Percentiles rank a stretch among this genome's conserved stretches.
These are phyloP conservation scores for Pichia sp. DNA, from an alignment of 1,139 yeast genomes.

Conservation along the genomic window DNA sequence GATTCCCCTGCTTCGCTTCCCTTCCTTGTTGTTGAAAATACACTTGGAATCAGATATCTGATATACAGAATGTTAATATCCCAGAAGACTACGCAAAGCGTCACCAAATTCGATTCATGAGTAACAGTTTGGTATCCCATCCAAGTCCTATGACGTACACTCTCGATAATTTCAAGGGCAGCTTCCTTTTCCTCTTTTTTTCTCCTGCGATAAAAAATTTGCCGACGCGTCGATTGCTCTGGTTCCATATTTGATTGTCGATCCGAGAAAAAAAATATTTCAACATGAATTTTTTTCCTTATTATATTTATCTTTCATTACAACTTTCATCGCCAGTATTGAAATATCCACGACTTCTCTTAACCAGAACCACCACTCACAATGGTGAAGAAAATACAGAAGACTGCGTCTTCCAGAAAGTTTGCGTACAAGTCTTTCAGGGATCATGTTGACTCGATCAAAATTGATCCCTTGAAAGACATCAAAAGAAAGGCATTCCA, in stretches of 20 bases:
- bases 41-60: neutral
- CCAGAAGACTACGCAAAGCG: neutral
- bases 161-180: neutral
- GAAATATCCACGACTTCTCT: neutral
- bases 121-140: neutral
- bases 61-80: neutral
- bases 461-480: slow-evolving; percentile 76
- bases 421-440: slow-evolving; percentile 71
- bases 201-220: neutral
- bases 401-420: slow-evolving; percentile 55
- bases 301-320: neutral
- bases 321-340: neutral
- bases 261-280: neutral
- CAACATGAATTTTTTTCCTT: slow-evolving; percentile 4
- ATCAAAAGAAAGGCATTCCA: slow-evolving; percentile 57
- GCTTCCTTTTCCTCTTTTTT: slow-evolving; percentile 1
- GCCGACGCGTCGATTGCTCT: slow-evolving; percentile 2
- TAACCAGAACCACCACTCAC: neutral
- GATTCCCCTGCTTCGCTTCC: neutral
- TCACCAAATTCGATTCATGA: too few relatives aligned
- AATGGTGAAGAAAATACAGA: slow-evolving; percentile 35
- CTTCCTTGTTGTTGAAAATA: neutral
- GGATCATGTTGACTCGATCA: slow-evolving; percentile 77
- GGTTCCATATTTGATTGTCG: neutral
- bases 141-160: neutral